Base-by-base conservation (phyloP, 768 basidiomycete genomes). In the Pleurotus platypus region DNA sequence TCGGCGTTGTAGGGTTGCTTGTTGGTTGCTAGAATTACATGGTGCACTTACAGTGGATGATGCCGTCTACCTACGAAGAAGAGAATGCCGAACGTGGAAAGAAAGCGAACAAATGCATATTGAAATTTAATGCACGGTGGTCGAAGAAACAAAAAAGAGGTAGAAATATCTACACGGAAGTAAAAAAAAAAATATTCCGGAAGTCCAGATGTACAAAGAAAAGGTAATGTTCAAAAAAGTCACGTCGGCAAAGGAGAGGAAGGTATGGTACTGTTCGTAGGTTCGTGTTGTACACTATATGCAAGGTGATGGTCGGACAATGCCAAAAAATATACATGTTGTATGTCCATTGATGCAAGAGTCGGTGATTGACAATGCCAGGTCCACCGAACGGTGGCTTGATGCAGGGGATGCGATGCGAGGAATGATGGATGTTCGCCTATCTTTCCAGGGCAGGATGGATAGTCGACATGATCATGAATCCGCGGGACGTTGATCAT, bases 251-350 rank as follows among this genome's bases (percentile, higher is more conserved):
- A 50, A 30, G 49, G 26, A 50, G 9, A 35, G 30, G 30, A 35
- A 35, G 30, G 30, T 35, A 42, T 42, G 18, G 22, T 24, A 48
- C 46, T 39, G 37, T 54, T 38, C 38, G 9, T 54, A 40, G 39
- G 47, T 38, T 35, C 30, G 20, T n/a, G 20, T 16, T 45, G 51
- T 54, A 54, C 51, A 54, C 38, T 54, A 54, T 50, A 37, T 45
- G n/a, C 16, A n/a, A 45, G 20, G 43, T n/a, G 30, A 38, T 18
- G 24, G n/a, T 24, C 35, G 35, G 38, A 50, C n/a, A 20, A 20
- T 35, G 22, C n/a, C n/a, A n/a, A 30, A 5, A 15, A 16, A 35
- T 27, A 50, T 24, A n/a, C 26, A 50, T 50, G 49, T 22, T 16
- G 51, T 20, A 48, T 20, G 39, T 35, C 16, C 7, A 18, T 22